Evolutionary conservation across 75 land plant species (phyloP), one percentile per base, ranked within the genome.

Genomic region (Pinus taeda): DNA sequence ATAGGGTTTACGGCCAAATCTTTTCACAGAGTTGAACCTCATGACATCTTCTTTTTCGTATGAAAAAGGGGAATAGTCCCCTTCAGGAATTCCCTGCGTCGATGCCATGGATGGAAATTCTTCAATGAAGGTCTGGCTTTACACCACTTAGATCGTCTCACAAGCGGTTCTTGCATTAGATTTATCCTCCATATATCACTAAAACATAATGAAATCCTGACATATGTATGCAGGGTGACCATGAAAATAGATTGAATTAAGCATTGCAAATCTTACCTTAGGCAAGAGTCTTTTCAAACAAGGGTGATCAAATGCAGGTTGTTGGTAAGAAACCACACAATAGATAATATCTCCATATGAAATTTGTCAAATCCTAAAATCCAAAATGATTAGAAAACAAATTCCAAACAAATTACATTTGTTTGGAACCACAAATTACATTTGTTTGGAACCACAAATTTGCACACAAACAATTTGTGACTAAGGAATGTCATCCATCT

Each of bases 281-380:
- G 95, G 87, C 4, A 62, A 86, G 33, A 86, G 87, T 15, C 92
- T 87, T 80, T 73, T 84, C 30, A 94, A 81, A 66, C 75, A 65
- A 57, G 97, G 95, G 78, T 94, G 97, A 85, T 94, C 95, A 79
- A 94, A 92, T 26, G 97, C 95, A 53, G 97, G 97, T 84, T 94
- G 97, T 3, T 83, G 82, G 64, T 85, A 81, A 60, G 82, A 74
- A 6, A 62, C 70, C 63, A 94, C 89, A 73, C 97, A 94, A 39
- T 94, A 95, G 29, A 94, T 94, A 13, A 92, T 22, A 76, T 94
- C 97, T 45, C 97, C 95, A 75, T 94, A 95, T 39, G 87, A 84
- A 53, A 95, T 94, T 95, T 94, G 83, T 42, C 45, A 42, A 42
- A 42, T 42, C 45, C 45, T 0, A 42, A 5, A 42, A 6, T 42